A percentile compares a stretch with the other conserved stretches of the same genome.
These are phyloP conservation scores for Tricholoma hemisulphureum DNA, from an alignment of 768 basidiomycete species.

Conservation along the genomic window DNA sequence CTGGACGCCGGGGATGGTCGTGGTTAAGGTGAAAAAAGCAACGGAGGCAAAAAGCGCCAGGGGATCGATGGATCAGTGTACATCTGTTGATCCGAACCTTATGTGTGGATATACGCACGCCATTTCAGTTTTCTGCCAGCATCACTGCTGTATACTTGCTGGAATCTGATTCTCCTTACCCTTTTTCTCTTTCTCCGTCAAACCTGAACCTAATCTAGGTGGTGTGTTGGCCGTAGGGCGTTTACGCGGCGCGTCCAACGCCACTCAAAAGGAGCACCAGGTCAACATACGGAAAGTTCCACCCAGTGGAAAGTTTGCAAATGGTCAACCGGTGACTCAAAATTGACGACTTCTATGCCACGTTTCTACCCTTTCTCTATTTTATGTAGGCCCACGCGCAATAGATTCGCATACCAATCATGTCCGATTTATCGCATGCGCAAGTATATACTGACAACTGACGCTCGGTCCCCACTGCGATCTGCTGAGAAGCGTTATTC, in stretches of 20 bases:
- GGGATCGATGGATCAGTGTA: conserved; percentile 13
- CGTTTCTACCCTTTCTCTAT: neutral
- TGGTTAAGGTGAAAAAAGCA: conserved; percentile 6
- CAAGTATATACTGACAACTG: too few relatives aligned
- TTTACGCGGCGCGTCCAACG: too few relatives aligned
- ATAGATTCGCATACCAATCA: neutral
- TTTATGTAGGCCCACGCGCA: neutral
- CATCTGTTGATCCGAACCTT: conserved; percentile 20
- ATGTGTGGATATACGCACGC: conserved; percentile 8
- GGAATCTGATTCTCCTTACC: neutral
- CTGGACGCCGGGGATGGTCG: conserved; percentile 3
- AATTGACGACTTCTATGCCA: neutral
- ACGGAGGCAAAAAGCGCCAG: conserved; percentile 11
- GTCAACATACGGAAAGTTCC: neutral
- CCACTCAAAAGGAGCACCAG: too few relatives aligned
- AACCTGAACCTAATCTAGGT: neutral
- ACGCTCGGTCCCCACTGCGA: too few relatives aligned
- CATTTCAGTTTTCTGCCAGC: conserved; percentile 4
- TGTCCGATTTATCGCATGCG: neutral
- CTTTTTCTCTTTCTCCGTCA: neutral
- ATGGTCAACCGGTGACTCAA: too few relatives aligned
- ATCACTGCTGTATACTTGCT: neutral
- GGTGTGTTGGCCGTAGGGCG: too few relatives aligned
- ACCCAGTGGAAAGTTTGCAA: neutral
- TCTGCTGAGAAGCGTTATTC: too few relatives aligned